phyloP scores from a whole-genome alignment of 148 eudicot genomes.

The Dianthus caryophyllus region DNA sequence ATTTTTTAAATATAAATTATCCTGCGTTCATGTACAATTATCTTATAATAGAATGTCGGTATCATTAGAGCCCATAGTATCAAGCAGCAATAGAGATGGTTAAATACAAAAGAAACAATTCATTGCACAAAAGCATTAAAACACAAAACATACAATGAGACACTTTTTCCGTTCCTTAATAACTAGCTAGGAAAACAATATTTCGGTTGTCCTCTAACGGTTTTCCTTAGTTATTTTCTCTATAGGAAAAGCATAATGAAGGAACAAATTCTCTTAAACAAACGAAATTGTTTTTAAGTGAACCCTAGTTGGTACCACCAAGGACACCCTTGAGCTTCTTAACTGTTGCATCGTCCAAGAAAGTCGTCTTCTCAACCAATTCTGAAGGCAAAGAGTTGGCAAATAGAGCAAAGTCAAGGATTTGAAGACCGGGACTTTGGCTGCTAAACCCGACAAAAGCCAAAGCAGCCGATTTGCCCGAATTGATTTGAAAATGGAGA shows the following conservation, averaged over 20 bases:
- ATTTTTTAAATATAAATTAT: too few relatives aligned
- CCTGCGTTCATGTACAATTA: too few relatives aligned
- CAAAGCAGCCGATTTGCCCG: constrained; percentile 19
- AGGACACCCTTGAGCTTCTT: constrained; percentile 24
- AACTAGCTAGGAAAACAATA: background rate
- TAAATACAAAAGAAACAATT: background rate
- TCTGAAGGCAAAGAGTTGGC: constrained; percentile 15
- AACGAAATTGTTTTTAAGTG: background rate
- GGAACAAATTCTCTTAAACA: constrained; percentile 1
- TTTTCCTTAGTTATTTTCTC: constrained; percentile 7
- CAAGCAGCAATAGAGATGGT: too few relatives aligned
- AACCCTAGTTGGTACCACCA: constrained; percentile 27
- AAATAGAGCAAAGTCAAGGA: constrained; percentile 24
- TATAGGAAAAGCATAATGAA: background rate
- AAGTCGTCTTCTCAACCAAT: constrained; percentile 19
- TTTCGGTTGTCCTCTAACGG: background rate
- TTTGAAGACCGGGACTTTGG: constrained; percentile 20
- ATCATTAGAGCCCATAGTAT: too few relatives aligned
- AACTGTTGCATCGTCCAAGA: constrained; percentile 23
- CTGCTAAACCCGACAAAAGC: constrained; percentile 24
- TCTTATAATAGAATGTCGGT: too few relatives aligned
- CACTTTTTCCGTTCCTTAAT: too few relatives aligned
- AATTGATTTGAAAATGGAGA: constrained; percentile 21
- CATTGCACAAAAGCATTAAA: background rate
- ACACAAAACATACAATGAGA: constrained; percentile 13